A percentile compares a stretch with the other conserved stretches of the same genome.
These are phyloP conservation scores for Debaryomyces castellii DNA, from an alignment of 805 yeast genomes.

Conservation along the genomic window DNA sequence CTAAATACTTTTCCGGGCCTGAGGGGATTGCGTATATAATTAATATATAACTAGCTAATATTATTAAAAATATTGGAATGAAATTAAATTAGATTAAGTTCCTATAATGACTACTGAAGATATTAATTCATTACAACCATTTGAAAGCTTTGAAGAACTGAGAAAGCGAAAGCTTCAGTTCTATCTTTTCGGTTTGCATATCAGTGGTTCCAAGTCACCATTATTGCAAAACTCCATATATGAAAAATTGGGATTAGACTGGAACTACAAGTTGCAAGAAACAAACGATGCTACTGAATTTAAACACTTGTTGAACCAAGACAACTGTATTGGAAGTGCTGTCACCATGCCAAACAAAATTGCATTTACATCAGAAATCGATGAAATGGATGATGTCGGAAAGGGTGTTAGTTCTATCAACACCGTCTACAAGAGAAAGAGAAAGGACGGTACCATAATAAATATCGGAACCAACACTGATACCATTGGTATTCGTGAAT, in stretches of 20 bases:
- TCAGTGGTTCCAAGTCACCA: constrained; percentile 28
- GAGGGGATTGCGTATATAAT: background rate
- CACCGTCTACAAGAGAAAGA: constrained; percentile 26
- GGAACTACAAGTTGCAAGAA: constrained; percentile 23
- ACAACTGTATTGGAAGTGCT: constrained; percentile 24
- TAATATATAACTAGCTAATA: background rate
- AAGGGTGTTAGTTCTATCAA: constrained; percentile 32
- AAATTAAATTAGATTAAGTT: background rate
- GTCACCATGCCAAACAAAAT: constrained; percentile 36
- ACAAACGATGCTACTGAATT: constrained; percentile 19
- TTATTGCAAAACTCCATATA: constrained; percentile 25
- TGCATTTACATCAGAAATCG: constrained; percentile 23
- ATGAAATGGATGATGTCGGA: constrained; percentile 27
- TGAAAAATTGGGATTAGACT: constrained; percentile 19
- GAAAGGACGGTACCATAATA: constrained; percentile 8
- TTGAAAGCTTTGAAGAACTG: constrained; percentile 2
- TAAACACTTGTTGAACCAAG: constrained; percentile 8
- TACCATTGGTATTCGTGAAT: constrained; percentile 30
- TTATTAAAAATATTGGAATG: background rate
- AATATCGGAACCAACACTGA: constrained; percentile 34
- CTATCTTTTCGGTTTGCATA: constrained; percentile 20
- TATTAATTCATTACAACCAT: background rate
- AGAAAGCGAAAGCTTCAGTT: constrained; percentile 6
- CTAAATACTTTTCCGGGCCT: background rate
- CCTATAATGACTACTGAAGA: background rate